Base-by-base conservation (phyloP, 139 green algal species). In the Diplosphaera chodatii region DNA sequence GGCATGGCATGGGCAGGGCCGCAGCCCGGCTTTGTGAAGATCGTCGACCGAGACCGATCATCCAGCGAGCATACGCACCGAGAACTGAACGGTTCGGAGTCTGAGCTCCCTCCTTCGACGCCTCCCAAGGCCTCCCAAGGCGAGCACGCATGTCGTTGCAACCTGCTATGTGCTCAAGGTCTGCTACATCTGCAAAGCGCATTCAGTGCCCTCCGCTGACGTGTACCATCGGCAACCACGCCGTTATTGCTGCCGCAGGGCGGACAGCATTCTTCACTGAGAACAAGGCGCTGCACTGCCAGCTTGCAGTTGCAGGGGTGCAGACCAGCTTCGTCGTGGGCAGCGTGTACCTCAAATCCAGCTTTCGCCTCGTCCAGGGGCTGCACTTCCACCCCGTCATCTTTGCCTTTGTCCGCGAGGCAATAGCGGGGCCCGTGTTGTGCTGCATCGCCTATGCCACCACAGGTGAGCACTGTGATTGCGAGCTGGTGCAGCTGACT, bases 301-400 rank as follows among this genome's bases (percentile, higher is more conserved):
- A 87, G 67, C 1, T 76, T 4, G 81, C 77, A 0, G 65, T 91
- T 30, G 80, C 74, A 3, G 32, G 77, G 16, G 83, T 80, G 37
- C 86, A 91, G 67, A 74, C 73, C 15, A 66, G 73, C 20, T 88
- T 90, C 56, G 86, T 85, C 21, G 33, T 87, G 0, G 86, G 86
- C 67, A 79, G 75, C 27, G 82, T 91, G 10, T 87, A 80, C 41
- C 70, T 88, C 5, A 88, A 88, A 59, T 62, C 65, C 34, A 66
- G 55, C 41, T 32, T 89, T 27, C 34, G 66, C 5, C 65, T 63
- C 13, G 68, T 85, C 23, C 40, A 66, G 0, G 71, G 70, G 3
- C 70, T 84, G 32, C 25, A 37, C 4, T 88, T 88, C 30, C 75
- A 84, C 23, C 83, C 83, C 21, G 78, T 88, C 18, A 80, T 88